Evolutionary conservation across 2,329 filamentous ascomycete species (phyloP), one percentile per base, ranked within the genome.

Genomic region (Allantophomopsis lycopodina): DNA sequence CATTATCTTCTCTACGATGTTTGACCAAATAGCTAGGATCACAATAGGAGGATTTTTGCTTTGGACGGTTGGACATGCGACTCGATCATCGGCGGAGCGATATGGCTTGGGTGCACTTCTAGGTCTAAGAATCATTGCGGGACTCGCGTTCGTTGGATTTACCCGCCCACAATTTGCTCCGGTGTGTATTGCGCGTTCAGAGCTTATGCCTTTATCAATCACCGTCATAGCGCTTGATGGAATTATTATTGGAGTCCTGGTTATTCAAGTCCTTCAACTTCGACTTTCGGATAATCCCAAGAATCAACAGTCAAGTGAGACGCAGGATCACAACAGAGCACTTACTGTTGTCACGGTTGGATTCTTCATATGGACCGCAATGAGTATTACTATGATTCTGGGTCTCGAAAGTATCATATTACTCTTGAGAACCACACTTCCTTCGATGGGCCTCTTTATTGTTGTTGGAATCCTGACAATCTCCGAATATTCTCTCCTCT

Each of bases 11-110:
- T 46, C 51, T 16, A 55, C 55, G 12, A 40, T 41, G 7, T 51
- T 55, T 36, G 55, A 58, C 39, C 55, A 58, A 43, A 36, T 53
- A 18, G 53, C 53, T 28, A 47, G 55, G 38, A 46, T 55, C 11
- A 42, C 43, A 28, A 37, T 57, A 16, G 52, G 54, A 42, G 53
- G 55, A 28, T 57, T 55, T 38, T 37, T 58, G n/a, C 38, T 58
- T 31, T 58, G 55, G 55, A 48, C 50, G 5, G 41, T 54, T 31
- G 49, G 45, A 23, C 48, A 54, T 28, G 50, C 47, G 32, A 50
- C 44, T 16, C 54, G 51, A 37, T 40, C 50, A 33, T 50, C 52
- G 5, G 37, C 43, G 7, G 47, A 46, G 38, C 43, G 46, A 38
- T 42, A 53, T 35, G 41, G 53, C 31, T 37, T 57, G 15, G 54